Evolutionary conservation across 2,329 filamentous ascomycete genomes (phyloP).

Genomic region (Xylariaceae sp.): DNA sequence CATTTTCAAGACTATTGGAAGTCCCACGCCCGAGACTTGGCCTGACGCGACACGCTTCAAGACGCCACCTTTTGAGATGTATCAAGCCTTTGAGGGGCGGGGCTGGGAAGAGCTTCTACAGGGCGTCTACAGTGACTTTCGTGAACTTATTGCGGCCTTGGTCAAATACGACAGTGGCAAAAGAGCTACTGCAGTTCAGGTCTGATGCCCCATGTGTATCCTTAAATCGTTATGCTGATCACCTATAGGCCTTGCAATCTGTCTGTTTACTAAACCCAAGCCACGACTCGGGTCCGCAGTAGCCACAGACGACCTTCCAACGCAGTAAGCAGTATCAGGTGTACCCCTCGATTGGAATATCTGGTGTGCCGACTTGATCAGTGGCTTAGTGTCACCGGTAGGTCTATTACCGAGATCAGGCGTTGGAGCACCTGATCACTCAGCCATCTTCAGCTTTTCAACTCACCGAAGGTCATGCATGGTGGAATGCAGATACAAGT

Average conservation of each 20-base stretch:
- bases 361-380: no score
- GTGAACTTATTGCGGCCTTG: constrained; percentile 58
- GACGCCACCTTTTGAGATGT: constrained; percentile 84
- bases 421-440: no score
- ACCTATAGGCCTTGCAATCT: constrained; percentile 1
- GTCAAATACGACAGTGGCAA: constrained; percentile 64
- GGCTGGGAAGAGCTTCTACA: constrained; percentile 66
- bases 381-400: no score
- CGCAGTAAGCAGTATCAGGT: no score
- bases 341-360: no score
- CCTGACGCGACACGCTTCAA: constrained; percentile 64
- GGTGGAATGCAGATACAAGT: no score
- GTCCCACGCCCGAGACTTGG: constrained; percentile 73
- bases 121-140: constrained; percentile 47
- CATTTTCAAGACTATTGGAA: constrained; percentile 87
- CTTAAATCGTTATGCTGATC: constrained; percentile 18
- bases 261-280: background rate
- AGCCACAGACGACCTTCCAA: no score
- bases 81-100: constrained; percentile 61
- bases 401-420: no score
- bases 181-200: constrained; percentile 61
- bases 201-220: no score
- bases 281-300: no score
- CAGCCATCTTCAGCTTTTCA: no score
- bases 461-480: no score